Percentiles rank a stretch among this genome's conserved stretches.
These are phyloP conservation scores for Coleophoma eucalyptorum DNA, from an alignment of 2,329 filamentous ascomycete genomes.

Conservation along the genomic window DNA sequence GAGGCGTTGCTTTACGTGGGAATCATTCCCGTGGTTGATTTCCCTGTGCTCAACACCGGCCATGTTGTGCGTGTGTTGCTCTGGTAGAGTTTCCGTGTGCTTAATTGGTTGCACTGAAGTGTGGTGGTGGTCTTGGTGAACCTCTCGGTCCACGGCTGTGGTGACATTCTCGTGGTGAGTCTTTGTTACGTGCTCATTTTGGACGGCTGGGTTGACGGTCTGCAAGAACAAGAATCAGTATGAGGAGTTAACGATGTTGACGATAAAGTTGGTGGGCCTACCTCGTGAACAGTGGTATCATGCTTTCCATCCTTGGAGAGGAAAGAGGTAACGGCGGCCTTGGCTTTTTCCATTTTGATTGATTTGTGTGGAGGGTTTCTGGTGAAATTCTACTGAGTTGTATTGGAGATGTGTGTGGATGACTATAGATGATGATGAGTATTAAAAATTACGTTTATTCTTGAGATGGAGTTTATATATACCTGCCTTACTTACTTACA, in stretches of 20 bases:
- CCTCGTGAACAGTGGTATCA: slow-evolving; percentile 67
- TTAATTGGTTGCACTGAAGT: slow-evolving; percentile 63
- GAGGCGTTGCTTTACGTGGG: slow-evolving; percentile 41
- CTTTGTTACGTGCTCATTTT: slow-evolving; percentile 55
- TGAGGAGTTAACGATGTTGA: not conserved
- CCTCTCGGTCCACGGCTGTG: slow-evolving; percentile 62
- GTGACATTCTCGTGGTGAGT: slow-evolving; percentile 58
- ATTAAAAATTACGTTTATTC: too few relatives aligned
- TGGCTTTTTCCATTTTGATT: slow-evolving; percentile 57
- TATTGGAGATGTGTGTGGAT: not conserved
- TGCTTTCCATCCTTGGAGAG: slow-evolving; percentile 59
- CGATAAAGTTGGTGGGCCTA: slow-evolving; percentile 2
- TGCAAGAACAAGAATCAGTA: slow-evolving; percentile 2
- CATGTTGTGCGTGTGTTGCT: slow-evolving; percentile 59
- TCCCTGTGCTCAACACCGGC: slow-evolving; percentile 55
- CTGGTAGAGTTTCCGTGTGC: slow-evolving; percentile 50
- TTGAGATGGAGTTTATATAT: too few relatives aligned
- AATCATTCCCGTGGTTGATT: slow-evolving; percentile 55
- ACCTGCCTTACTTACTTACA: too few relatives aligned
- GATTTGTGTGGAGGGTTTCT: not conserved
- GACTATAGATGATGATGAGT: not conserved
- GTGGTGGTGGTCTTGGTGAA: slow-evolving; percentile 71
- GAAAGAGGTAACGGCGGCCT: slow-evolving; percentile 57
- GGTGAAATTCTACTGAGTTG: not conserved
- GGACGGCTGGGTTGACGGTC: slow-evolving; percentile 54